Base-by-base conservation (phyloP, 768 basidiomycete species). In the Macrolepiota fuliginosa region DNA sequence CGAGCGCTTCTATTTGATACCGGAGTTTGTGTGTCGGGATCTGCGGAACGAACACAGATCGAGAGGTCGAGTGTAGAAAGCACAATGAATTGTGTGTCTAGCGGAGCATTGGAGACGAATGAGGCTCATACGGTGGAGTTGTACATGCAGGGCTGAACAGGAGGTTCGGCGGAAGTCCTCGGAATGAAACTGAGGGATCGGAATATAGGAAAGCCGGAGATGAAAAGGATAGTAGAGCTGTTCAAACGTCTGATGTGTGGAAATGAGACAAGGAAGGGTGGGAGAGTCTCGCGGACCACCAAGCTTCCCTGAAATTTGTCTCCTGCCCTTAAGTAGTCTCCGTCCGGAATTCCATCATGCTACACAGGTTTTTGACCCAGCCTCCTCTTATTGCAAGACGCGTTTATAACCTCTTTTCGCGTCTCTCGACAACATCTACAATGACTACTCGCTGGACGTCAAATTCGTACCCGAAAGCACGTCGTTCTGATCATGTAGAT, bases 401-500 rank as follows among this genome's bases (percentile, higher is more conserved):
- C 67, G 68, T 72, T 42, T 66, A 66, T 55, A 45, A 63, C n/a
- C 32, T 60, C 19, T 39, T 72, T 58, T 65, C 65, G 62, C 70
- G 70, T 51, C 64, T 54, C n/a, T 58, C 68, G 15, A 62, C 63
- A 57, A 71, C 64, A 4, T 77, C 81, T 76, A 52, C 76, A 9
- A 69, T 76, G 15, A 80, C 80, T 7, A 70, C 76, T 49, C 60
- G 22, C 6, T 91, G 87, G 86, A 74, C 66, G 12, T 77, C 85
- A 19, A 79, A 83, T 65, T 69, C 69, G 27, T 93, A 93, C 69
- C 92, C 92, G 0, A 54, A 71, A 7, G 81, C 89, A 27, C 85
- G 83, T 58, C 83, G 90, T 54, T 84, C 83, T 6, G 84, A 89
- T 67, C 84, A 88, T 68, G 74, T 86, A 52, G 88, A 91, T 70